Percentiles rank a stretch among this genome's conserved stretches.
These are phyloP conservation scores for Albizia julibrissin DNA, from an alignment of 306 rosid genomes.

Conservation along the genomic window DNA sequence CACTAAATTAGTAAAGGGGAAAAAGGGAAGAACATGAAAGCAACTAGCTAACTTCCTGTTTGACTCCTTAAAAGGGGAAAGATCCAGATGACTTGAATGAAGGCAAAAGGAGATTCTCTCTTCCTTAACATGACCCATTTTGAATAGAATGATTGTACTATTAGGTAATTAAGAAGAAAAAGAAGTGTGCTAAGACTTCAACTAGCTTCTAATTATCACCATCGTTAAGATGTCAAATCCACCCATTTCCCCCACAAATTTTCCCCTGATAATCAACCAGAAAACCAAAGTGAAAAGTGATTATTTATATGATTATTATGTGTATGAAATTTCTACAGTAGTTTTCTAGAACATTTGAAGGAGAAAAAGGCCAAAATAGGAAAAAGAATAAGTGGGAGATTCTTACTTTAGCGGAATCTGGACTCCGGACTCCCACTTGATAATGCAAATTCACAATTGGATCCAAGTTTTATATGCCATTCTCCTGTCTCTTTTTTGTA, in stretches of 20 bases:
- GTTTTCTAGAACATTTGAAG: background rate
- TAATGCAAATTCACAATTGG: too few relatives aligned
- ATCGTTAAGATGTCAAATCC: slow-evolving; percentile 41
- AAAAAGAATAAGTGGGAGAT: background rate
- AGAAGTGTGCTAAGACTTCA: slow-evolving; percentile 13
- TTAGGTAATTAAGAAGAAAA: background rate
- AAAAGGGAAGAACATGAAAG: slow-evolving; percentile 38
- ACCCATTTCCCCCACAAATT: background rate
- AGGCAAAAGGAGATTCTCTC: slow-evolving; percentile 42
- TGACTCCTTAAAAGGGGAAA: slow-evolving; percentile 37
- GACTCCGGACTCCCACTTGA: too few relatives aligned
- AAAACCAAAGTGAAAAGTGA: slow-evolving; percentile 24
- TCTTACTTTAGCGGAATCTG: background rate
- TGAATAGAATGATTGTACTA: slow-evolving; percentile 34
- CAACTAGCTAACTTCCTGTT: slow-evolving; percentile 49
- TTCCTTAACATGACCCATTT: slow-evolving; percentile 2
- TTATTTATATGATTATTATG: background rate
- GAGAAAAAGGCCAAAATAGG: background rate
- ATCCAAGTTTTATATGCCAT: too few relatives aligned
- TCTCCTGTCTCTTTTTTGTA: too few relatives aligned
- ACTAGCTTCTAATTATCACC: slow-evolving; percentile 36
- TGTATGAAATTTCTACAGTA: background rate
- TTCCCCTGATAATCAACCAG: slow-evolving; percentile 8
- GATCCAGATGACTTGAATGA: background rate
- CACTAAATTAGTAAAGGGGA: slow-evolving; percentile 27